Conservation (phyloP, 1,284 basidiomycete genomes). For the Sporisorium graminicola region DNA sequence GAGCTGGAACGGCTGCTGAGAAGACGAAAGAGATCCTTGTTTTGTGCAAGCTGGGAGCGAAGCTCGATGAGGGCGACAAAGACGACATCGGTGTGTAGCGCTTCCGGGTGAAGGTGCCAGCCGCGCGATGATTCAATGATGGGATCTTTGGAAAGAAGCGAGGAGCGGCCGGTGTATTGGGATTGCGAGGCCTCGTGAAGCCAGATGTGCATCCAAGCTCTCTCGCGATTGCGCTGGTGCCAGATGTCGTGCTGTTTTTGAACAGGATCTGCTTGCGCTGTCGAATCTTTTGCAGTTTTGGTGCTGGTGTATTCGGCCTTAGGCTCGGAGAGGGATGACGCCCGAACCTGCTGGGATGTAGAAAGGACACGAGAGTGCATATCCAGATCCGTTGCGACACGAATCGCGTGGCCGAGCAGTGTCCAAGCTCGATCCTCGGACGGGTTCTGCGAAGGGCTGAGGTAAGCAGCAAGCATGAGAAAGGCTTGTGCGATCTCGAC, state of each 20-base stretch:
- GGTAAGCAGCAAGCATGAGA: slow-evolving; percentile 48
- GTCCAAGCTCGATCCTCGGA: slow-evolving; percentile 50
- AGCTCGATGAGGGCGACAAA: slow-evolving; percentile 49
- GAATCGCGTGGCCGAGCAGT: slow-evolving; percentile 41
- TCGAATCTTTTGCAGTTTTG: background rate
- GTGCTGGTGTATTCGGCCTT: background rate
- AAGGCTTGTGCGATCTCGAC: slow-evolving; percentile 48
- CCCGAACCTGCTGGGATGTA: slow-evolving; percentile 20
- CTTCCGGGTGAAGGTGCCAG: slow-evolving; percentile 47
- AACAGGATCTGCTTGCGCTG: background rate
- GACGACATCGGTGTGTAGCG: slow-evolving; percentile 39
- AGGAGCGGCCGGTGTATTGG: slow-evolving; percentile 44
- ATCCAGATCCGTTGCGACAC: slow-evolving; percentile 40
- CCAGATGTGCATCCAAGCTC: slow-evolving; percentile 54
- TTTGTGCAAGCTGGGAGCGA: slow-evolving; percentile 35
- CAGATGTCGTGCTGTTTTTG: slow-evolving; percentile 17
- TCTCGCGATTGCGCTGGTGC: slow-evolving; percentile 34
- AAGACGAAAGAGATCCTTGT: slow-evolving; percentile 43
- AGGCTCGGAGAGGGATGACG: background rate
- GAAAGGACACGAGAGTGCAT: slow-evolving; percentile 40
- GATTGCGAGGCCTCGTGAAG: slow-evolving; percentile 48
- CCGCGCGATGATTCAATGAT: slow-evolving; percentile 37
- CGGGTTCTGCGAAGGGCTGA: slow-evolving; percentile 32
- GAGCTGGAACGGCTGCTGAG: slow-evolving; percentile 25
- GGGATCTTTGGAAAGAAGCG: slow-evolving; percentile 40